Conservation (phyloP, 352 stramenopile genomes). For the Elongisporangium prolatum region DNA sequence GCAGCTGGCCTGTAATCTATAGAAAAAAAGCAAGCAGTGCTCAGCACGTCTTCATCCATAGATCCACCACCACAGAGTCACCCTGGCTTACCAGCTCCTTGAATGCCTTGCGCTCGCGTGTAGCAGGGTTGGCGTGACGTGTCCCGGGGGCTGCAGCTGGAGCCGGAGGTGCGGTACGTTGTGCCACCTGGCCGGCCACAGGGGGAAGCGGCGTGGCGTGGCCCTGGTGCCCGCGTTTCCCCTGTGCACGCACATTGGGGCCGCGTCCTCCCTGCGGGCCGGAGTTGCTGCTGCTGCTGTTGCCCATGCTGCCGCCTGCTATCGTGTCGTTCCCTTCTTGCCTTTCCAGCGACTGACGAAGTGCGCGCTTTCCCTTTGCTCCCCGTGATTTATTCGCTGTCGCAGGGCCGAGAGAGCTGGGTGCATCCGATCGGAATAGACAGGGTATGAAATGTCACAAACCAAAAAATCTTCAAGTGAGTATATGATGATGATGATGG, state of each 20-base stretch:
- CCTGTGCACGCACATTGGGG: constrained; percentile 29
- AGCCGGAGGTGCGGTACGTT: constrained; percentile 10
- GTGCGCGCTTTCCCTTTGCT: constrained; percentile 1
- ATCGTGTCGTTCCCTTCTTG: not conserved
- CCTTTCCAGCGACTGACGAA: not conserved
- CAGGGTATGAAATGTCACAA: not conserved
- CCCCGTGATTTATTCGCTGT: not conserved
- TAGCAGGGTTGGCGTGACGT: constrained; percentile 29
- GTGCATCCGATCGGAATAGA: not conserved
- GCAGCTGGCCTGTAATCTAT: constrained; percentile 79
- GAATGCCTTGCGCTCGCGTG: constrained; percentile 50
- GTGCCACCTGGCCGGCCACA: constrained; percentile 5
- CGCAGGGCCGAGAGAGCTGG: not conserved
- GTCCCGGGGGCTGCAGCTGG: constrained; percentile 12
- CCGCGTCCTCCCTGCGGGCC: constrained; percentile 15
- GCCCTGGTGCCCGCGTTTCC: constrained; percentile 31
- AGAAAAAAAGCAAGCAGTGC: constrained; percentile 1
- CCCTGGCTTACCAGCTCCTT: constrained; percentile 63
- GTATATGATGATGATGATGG: not conserved
- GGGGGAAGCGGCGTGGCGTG: constrained; percentile 17
- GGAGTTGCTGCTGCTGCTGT: constrained; percentile 55
- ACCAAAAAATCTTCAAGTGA: not conserved
- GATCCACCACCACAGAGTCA: not conserved
- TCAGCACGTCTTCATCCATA: not conserved
- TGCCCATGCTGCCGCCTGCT: constrained; percentile 39